These are phyloP conservation scores for Fusarium sp. DNA, from an alignment of 2,329 filamentous ascomycete species.

Conservation along the genomic window DNA sequence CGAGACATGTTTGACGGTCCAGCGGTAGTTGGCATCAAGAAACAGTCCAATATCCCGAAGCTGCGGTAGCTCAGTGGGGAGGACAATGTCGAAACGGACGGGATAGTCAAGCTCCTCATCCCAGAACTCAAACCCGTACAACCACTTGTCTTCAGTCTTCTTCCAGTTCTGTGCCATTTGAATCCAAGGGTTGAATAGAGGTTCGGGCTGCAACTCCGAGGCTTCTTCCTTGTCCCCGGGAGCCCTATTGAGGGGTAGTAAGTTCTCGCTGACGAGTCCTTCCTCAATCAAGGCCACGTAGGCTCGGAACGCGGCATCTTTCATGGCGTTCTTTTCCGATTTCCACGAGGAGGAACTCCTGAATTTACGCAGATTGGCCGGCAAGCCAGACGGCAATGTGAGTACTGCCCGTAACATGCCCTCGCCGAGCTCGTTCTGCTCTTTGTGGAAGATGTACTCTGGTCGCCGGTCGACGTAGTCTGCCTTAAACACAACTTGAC, in stretches of 20 bases:
- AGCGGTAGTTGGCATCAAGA: constrained; percentile 52
- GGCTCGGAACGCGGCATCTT: constrained; percentile 86
- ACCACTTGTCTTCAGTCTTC: constrained; percentile 26
- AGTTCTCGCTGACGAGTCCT: constrained; percentile 80
- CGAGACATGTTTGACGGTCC: constrained; percentile 46
- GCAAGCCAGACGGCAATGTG: constrained; percentile 76
- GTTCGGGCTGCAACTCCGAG: constrained; percentile 51
- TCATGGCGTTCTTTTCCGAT: constrained; percentile 78
- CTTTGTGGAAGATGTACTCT: constrained; percentile 69
- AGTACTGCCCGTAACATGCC: constrained; percentile 68
- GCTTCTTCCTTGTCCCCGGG: too few species aligned
- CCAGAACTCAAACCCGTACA: constrained; percentile 49
- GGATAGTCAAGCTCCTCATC: constrained; percentile 48
- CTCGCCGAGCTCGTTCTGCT: constrained; percentile 38
- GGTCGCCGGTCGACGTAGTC: constrained; percentile 75
- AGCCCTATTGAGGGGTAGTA: too few species aligned
- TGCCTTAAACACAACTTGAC: constrained; percentile 67
- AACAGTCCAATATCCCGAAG: constrained; percentile 55
- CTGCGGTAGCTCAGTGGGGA: constrained; percentile 58
- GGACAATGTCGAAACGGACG: constrained; percentile 55
- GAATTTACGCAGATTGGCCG: constrained; percentile 52
- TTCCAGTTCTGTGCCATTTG: constrained; percentile 58
- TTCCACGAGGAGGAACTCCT: constrained; percentile 64
- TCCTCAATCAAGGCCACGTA: constrained; percentile 77
- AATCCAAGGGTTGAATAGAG: constrained; percentile 61